These are phyloP conservation scores for Amanita thiersii DNA, from an alignment of 768 basidiomycete genomes.

Conservation along the genomic window DNA sequence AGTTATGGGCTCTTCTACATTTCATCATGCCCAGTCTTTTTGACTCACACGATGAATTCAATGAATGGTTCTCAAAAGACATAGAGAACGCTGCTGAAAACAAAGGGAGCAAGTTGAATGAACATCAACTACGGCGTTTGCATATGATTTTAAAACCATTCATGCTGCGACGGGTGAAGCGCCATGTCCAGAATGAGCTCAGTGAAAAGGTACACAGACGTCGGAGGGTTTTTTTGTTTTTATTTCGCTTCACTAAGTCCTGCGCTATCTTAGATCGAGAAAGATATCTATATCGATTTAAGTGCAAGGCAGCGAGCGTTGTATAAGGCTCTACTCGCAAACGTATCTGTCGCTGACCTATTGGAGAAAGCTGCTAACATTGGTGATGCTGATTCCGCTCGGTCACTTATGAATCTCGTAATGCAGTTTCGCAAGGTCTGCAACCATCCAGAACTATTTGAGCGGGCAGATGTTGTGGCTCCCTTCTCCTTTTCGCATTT, in stretches of 20 bases:
- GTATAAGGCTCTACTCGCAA: constrained; percentile 84
- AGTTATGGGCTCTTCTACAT: constrained; percentile 96
- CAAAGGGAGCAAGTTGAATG: constrained; percentile 85
- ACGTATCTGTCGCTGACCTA: constrained; percentile 92
- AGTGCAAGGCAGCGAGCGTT: constrained; percentile 87
- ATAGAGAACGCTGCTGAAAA: constrained; percentile 94
- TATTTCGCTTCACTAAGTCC: constrained; percentile 1
- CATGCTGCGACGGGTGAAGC: constrained; percentile 95
- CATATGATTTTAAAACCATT: constrained; percentile 99
- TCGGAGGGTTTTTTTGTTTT: too few relatives aligned
- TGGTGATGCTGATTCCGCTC: constrained; percentile 85
- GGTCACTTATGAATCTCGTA: constrained; percentile 96
- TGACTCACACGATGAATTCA: constrained; percentile 98
- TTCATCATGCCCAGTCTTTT: constrained; percentile 99
- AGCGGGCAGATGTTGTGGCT: constrained; percentile 90
- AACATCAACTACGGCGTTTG: constrained; percentile 87
- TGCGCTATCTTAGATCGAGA: constrained; percentile 73
- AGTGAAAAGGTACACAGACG: constrained; percentile 89
- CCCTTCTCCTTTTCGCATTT: constrained; percentile 87
- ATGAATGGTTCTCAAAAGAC: constrained; percentile 99
- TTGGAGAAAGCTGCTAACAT: constrained; percentile 89
- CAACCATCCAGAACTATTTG: constrained; percentile 97
- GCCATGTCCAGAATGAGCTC: constrained; percentile 98
- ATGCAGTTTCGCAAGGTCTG: constrained; percentile 99
- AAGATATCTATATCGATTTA: constrained; percentile 90